Percentiles rank a stretch among this genome's conserved stretches.
Evolutionary conservation across 306 rosid species (phyloP).

Genomic region (Cucumis hystrix): DNA sequence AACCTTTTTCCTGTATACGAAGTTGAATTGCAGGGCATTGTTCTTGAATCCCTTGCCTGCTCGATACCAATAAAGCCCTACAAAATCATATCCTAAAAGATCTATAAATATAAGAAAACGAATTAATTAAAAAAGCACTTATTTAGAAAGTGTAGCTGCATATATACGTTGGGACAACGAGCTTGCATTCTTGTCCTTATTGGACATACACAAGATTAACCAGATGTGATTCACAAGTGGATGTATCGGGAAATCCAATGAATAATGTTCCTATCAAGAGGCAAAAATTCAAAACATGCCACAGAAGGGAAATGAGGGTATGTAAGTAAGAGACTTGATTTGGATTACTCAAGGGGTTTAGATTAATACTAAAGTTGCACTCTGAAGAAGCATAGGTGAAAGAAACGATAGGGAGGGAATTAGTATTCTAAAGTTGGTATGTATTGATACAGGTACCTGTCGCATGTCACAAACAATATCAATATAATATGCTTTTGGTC

Average conservation of each 20-base stretch:
- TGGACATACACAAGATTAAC: slow-evolving; percentile 48
- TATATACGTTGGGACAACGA: slow-evolving; percentile 43
- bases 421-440: slow-evolving; percentile 39
- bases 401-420: slow-evolving; percentile 47
- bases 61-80: slow-evolving; percentile 47
- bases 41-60: slow-evolving; percentile 61
- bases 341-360: slow-evolving; percentile 51
- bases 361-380: slow-evolving; percentile 49
- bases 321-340: slow-evolving; percentile 26
- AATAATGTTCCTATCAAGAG: neutral
- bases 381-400: slow-evolving; percentile 59
- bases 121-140: too few species aligned
- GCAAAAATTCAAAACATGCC: slow-evolving; percentile 58
- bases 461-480: slow-evolving; percentile 56
- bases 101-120: too few species aligned
- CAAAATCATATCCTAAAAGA: neutral
- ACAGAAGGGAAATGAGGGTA: slow-evolving; percentile 43
- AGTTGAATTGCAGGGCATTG: slow-evolving; percentile 54
- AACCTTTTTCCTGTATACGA: slow-evolving; percentile 44
- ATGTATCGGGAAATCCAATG: slow-evolving; percentile 10
- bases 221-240: slow-evolving; percentile 9
- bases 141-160: slow-evolving; percentile 22
- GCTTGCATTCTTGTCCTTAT: slow-evolving; percentile 46
- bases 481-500: slow-evolving; percentile 51
- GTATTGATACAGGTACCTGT: slow-evolving; percentile 65